phyloP scores from a whole-genome alignment of 2,329 filamentous ascomycete genomes.

The Aspergillus clavatus region DNA sequence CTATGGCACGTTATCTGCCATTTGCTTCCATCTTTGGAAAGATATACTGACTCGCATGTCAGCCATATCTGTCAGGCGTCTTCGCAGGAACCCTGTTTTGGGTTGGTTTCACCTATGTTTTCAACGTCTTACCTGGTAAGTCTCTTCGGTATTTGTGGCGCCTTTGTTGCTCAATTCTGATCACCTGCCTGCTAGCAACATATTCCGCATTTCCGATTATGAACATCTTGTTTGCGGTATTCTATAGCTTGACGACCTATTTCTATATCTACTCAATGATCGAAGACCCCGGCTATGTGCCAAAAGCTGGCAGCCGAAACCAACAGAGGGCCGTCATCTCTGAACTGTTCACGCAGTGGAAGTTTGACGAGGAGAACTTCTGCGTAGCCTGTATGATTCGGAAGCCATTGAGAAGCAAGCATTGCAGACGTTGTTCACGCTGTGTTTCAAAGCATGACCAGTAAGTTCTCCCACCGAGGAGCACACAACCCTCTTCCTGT shows the following conservation, averaged over 20 bases:
- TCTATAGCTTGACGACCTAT: constrained; percentile 65
- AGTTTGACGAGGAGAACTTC: constrained; percentile 91
- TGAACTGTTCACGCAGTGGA: constrained; percentile 76
- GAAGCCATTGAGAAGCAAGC: constrained; percentile 88
- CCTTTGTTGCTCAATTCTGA: constrained; percentile 5
- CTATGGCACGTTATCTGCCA: no score
- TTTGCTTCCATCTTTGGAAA: no score
- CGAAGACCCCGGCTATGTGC: constrained; percentile 86
- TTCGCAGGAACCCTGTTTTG: constrained; percentile 84
- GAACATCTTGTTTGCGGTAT: constrained; percentile 68
- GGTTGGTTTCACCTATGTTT: constrained; percentile 70
- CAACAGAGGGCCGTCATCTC: constrained; percentile 87
- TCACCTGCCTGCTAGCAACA: constrained; percentile 48
- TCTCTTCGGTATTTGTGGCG: constrained; percentile 2
- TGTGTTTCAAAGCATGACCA: constrained; percentile 97
- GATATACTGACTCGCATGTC: no score
- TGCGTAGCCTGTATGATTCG: constrained; percentile 93
- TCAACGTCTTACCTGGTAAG: constrained; percentile 67
- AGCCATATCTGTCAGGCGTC: constrained; percentile 91
- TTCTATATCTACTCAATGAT: constrained; percentile 86
- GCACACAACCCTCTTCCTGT: constrained; percentile 1
- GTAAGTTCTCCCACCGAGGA: constrained; percentile 52
- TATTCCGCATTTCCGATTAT: constrained; percentile 63
- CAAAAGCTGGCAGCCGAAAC: constrained; percentile 81
- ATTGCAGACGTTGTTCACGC: constrained; percentile 84